Evolutionary conservation across 352 stramenopile genomes (phyloP).

Genomic region (Peronospora tabacina): DNA sequence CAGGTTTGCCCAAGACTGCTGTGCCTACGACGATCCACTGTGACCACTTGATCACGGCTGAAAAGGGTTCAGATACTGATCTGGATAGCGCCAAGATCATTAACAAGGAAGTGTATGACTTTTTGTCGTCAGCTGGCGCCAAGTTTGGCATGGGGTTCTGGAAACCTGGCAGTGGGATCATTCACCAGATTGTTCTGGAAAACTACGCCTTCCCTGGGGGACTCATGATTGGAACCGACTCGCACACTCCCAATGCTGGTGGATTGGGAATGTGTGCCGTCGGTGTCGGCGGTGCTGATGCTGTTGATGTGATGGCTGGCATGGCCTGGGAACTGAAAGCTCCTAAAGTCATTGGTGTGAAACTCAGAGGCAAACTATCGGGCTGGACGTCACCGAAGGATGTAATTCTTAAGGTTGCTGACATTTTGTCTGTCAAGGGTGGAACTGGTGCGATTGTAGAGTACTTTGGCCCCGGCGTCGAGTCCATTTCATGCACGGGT

Average conservation of each 20-base stretch:
- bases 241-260: slow-evolving; percentile 90
- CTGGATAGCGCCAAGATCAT: slow-evolving; percentile 84
- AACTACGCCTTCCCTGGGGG: slow-evolving; percentile 93
- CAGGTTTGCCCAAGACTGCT: slow-evolving; percentile 87
- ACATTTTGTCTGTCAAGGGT: slow-evolving; percentile 91
- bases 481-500: slow-evolving; percentile 91
- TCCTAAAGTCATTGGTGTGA: slow-evolving; percentile 92
- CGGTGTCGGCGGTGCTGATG: slow-evolving; percentile 88
- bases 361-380: slow-evolving; percentile 89
- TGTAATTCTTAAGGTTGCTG: slow-evolving; percentile 91
- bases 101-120: slow-evolving; percentile 92
- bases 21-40: slow-evolving; percentile 92
- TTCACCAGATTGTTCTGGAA: slow-evolving; percentile 92
- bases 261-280: slow-evolving; percentile 91
- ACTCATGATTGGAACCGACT: slow-evolving; percentile 93
- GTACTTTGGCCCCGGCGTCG: slow-evolving; percentile 90
- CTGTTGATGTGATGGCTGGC: slow-evolving; percentile 90
- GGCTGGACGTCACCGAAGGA: slow-evolving; percentile 92
- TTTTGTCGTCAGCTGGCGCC: slow-evolving; percentile 84
- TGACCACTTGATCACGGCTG: slow-evolving; percentile 91
- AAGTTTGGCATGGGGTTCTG: slow-evolving; percentile 94
- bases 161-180: slow-evolving; percentile 90
- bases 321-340: slow-evolving; percentile 93
- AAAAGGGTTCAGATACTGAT: slow-evolving; percentile 86
- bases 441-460: slow-evolving; percentile 91